Percentiles rank a stretch among this genome's conserved stretches.
These are phyloP conservation scores for Protomyces arabidopsidicola DNA, from an alignment of 1,139 yeast species.

Conservation along the genomic window DNA sequence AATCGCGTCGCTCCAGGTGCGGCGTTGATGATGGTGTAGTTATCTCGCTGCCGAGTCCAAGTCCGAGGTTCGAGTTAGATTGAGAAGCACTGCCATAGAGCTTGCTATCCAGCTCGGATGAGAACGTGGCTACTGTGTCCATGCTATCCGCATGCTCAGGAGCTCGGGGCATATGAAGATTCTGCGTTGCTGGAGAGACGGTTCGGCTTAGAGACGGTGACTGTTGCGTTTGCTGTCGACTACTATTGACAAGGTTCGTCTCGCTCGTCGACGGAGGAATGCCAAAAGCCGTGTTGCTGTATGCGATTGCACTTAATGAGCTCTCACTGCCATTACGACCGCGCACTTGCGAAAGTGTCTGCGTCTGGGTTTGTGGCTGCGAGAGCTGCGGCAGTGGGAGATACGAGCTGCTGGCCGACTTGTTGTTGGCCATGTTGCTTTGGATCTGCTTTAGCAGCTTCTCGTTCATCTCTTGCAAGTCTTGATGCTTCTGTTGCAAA, in stretches of 20 bases:
- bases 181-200: not conserved
- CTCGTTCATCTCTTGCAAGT: slow-evolving; percentile 42
- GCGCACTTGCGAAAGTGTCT: not conserved
- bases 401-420: not conserved
- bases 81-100: not conserved
- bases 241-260: not conserved
- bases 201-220: not conserved
- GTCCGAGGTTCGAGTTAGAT: not conserved
- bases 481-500: slow-evolving; percentile 40
- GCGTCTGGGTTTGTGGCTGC: too few relatives aligned
- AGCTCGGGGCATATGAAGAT: not conserved
- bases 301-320: not conserved
- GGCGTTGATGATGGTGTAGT: not conserved
- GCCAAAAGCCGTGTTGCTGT: not conserved
- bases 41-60: not conserved
- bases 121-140: not conserved
- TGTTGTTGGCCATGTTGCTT: slow-evolving; percentile 4
- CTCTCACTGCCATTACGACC: not conserved
- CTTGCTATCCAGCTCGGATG: not conserved
- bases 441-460: slow-evolving; percentile 40
- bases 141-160: not conserved
- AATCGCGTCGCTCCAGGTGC: not conserved
- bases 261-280: not conserved
- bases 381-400: not conserved
- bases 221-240: not conserved